Evolutionary conservation across 805 yeast genomes (phyloP).

Genomic region (Groenewaldozyma salmanticensis): DNA sequence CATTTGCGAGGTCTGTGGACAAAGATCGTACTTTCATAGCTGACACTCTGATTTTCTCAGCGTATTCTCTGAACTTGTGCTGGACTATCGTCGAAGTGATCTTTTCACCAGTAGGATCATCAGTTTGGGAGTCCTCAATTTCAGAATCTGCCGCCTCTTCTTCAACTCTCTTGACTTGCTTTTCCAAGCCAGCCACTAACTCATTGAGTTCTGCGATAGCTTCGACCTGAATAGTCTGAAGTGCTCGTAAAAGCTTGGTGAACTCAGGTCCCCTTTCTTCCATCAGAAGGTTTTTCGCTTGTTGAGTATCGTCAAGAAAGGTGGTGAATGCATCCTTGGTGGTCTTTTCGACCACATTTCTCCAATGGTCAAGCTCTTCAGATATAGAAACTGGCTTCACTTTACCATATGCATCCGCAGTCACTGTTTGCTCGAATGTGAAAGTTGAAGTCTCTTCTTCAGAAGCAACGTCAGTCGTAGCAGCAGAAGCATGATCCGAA

Average conservation of each 20-base stretch:
- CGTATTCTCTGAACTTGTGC: conserved; percentile 13
- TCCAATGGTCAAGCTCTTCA: conserved; percentile 16
- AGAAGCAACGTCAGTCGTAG: conserved; percentile 2
- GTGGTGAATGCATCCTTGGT: conserved; percentile 17
- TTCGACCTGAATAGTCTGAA: conserved; percentile 9
- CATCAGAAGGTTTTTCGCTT: conserved; percentile 12
- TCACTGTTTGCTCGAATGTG: too few relatives aligned
- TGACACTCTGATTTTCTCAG: conserved; percentile 16
- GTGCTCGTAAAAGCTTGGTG: conserved; percentile 15
- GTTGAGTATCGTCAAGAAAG: conserved; percentile 19
- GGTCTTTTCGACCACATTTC: conserved; percentile 16
- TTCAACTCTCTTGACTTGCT: conserved; percentile 4
- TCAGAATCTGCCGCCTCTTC: conserved; percentile 7
- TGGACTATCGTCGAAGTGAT: conserved; percentile 14
- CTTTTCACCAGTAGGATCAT: too few relatives aligned
- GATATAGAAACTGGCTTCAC: conserved; percentile 2
- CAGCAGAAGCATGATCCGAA: conserved; percentile 5
- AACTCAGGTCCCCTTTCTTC: conserved; percentile 15
- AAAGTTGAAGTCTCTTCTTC: too few relatives aligned
- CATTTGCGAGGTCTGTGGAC: conserved; percentile 16
- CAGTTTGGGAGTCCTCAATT: conserved; percentile 6
- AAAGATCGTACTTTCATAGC: conserved; percentile 19
- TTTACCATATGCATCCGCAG: too few relatives aligned
- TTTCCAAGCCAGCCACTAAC: conserved; percentile 7
- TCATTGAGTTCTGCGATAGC: conserved; percentile 9